Percentiles rank a stretch among this genome's conserved stretches.
Conservation (phyloP, 495 filamentous ascomycete species). For the Talaromyces borbonicus region DNA sequence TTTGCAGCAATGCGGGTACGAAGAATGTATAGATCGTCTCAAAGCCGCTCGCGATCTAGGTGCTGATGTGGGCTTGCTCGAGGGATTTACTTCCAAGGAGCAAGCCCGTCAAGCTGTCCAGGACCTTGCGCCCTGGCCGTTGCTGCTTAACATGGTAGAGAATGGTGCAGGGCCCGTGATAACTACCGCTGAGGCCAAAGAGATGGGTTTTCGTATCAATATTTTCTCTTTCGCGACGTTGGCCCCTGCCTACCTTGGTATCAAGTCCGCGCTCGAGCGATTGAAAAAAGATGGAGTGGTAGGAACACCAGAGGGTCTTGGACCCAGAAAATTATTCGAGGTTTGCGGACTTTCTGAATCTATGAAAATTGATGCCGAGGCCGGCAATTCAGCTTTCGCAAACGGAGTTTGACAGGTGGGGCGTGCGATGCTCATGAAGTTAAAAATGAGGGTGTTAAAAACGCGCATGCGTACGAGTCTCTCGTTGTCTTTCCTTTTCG, state of each 20-base stretch:
- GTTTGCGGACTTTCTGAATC: constrained; percentile 50
- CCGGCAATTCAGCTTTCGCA: constrained; percentile 41
- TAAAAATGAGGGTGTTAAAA: too few relatives aligned
- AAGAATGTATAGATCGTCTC: constrained; percentile 47
- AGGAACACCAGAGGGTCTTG: constrained; percentile 35
- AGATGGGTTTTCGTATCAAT: constrained; percentile 54
- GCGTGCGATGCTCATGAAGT: too few relatives aligned
- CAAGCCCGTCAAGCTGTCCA: constrained; percentile 41
- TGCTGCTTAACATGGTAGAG: constrained; percentile 56
- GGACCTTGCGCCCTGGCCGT: constrained; percentile 47
- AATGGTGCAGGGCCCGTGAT: constrained; percentile 50
- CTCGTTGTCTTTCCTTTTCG: too few relatives aligned
- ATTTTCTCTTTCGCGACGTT: constrained; percentile 48
- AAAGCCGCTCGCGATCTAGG: constrained; percentile 45
- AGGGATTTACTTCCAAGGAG: constrained; percentile 49
- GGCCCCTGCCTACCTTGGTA: constrained; percentile 42
- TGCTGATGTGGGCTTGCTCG: constrained; percentile 56
- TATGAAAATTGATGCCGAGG: constrained; percentile 45
- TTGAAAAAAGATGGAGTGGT: constrained; percentile 41
- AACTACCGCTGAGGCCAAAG: constrained; percentile 43
- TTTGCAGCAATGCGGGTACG: constrained; percentile 51
- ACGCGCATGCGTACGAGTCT: too few relatives aligned
- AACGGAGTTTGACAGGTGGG: constrained; percentile 21
- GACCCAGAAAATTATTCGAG: constrained; percentile 42
- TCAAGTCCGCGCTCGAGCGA: constrained; percentile 31